A percentile compares a stretch with the other conserved stretches of the same genome.
These are phyloP conservation scores for Ophiostoma australiae DNA, from an alignment of 2,329 filamentous ascomycete species.

Conservation along the genomic window DNA sequence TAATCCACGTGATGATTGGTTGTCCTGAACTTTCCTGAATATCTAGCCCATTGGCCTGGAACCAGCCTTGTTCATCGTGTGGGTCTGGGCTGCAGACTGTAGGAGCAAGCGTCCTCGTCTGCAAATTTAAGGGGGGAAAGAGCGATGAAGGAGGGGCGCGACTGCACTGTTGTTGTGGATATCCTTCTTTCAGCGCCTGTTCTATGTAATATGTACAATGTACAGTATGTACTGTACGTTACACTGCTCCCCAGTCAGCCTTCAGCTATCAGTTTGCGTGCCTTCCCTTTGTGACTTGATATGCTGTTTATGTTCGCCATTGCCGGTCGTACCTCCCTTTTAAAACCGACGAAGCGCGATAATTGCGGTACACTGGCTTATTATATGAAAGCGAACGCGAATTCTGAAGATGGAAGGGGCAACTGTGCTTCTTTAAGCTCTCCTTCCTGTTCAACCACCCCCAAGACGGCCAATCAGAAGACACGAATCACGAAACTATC, in stretches of 20 bases:
- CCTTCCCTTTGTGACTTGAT: not conserved
- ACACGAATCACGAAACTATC: constrained; percentile 7
- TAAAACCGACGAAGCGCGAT: not conserved
- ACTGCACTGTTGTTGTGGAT: constrained; percentile 8
- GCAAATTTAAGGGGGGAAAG: constrained; percentile 3
- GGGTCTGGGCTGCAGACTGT: not conserved
- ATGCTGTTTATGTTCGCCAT: not conserved
- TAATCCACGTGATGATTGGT: constrained; percentile 3
- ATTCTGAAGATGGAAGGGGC: constrained; percentile 19
- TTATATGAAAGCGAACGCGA: not conserved
- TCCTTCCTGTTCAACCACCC: not conserved
- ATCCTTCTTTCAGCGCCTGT: not conserved
- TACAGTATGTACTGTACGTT: not conserved
- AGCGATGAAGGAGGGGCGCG: constrained; percentile 4
- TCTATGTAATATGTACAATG: not conserved
- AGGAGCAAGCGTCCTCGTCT: not conserved
- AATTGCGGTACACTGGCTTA: not conserved
- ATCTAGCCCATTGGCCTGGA: not conserved
- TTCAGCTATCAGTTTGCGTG: constrained; percentile 7
- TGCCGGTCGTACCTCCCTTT: constrained; percentile 17
- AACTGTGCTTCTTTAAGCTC: constrained; percentile 10
- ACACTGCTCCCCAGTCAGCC: not conserved
- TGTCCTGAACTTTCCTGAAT: not conserved
- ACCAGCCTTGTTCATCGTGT: constrained; percentile 6
- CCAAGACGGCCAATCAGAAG: constrained; percentile 3